Evolutionary conservation across 2,329 filamentous ascomycete genomes (phyloP), one percentile per base, ranked within the genome.

Genomic region (Talaromyces sp.): DNA sequence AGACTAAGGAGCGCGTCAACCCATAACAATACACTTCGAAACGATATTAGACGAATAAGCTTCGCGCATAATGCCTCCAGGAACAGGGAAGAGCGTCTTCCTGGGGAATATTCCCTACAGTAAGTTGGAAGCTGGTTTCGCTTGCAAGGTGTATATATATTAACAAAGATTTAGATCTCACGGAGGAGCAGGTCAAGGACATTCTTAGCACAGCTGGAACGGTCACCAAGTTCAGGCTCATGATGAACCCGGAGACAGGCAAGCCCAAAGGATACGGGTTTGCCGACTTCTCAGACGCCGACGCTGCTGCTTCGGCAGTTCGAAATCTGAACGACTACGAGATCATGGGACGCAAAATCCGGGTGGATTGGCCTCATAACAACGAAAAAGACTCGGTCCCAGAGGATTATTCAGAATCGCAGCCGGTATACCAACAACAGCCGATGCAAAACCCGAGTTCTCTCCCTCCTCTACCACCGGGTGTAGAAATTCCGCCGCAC

Each of bases 251-350:
- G 59, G 94, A 98, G 72, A 97, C 93, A 2, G 93, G 94, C 50
- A 88, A 92, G 61, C 93, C 95, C 0, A 98, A 97, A 76, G 95
- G 95, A 18, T 99, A 96, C 74, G 95, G 95, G 40, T 99, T 98
- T 70, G 91, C 93, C 71, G 94, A 98, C 75, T 99, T 96, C 73
- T 90, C 92, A 60, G 95, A 98, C 72, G 88, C 91, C 63, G 94
- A 96, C 85, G 83, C 92, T 30, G 95, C 95, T 34, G 92, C 94
- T 42, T 96, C 92, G 2, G 95, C 95, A 2, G 94, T 98, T 55
- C 89, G 94, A 68, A 98, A 99, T 73, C 81, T 98, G 58, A 96
- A 98, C 79, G 92, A 96, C 75, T 89, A 92, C 78, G 94, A 98
- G 75, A 88, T 97, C 72, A 96, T 96, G 88, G 92, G 92, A 60